phyloP scores from a whole-genome alignment of 163 green algal genomes.

The Volvox carteri region DNA sequence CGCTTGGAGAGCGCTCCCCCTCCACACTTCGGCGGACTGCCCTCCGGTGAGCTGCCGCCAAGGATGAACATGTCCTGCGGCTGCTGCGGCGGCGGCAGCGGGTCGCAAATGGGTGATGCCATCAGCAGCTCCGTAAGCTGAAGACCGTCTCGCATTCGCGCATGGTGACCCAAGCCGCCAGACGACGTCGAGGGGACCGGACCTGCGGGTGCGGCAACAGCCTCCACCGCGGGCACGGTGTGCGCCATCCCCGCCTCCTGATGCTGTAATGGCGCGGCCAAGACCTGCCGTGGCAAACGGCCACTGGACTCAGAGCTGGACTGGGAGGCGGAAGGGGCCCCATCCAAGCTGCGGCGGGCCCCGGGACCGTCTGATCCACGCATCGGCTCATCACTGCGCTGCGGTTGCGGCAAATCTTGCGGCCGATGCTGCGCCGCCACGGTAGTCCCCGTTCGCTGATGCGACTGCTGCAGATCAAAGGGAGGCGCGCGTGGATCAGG shows the following conservation, averaged over 20 bases:
- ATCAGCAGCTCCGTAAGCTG: slow-evolving; percentile 32
- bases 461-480: not conserved
- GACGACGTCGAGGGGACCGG: not conserved
- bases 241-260: not conserved
- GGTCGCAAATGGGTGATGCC: slow-evolving; percentile 39
- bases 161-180: not conserved
- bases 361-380: not conserved
- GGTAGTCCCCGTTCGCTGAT: not conserved
- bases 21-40: not conserved
- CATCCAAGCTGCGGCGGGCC: not conserved
- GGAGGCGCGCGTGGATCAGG: no score
- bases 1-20: not conserved
- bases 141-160: not conserved
- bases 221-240: not conserved
- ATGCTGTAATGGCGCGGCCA: slow-evolving; percentile 1
- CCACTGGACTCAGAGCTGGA: slow-evolving; percentile 1
- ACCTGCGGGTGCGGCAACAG: not conserved
- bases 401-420: not conserved
- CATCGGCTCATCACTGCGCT: slow-evolving; percentile 1
- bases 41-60: slow-evolving; percentile 10
- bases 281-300: not conserved
- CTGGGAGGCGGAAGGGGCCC: not conserved
- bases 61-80: slow-evolving; percentile 35
- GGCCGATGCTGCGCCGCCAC: not conserved
- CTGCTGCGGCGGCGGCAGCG: not conserved